Percentiles rank a stretch among this genome's conserved stretches.
Conservation (phyloP, 139 green algal genomes). For the Eudorina sp. region DNA sequence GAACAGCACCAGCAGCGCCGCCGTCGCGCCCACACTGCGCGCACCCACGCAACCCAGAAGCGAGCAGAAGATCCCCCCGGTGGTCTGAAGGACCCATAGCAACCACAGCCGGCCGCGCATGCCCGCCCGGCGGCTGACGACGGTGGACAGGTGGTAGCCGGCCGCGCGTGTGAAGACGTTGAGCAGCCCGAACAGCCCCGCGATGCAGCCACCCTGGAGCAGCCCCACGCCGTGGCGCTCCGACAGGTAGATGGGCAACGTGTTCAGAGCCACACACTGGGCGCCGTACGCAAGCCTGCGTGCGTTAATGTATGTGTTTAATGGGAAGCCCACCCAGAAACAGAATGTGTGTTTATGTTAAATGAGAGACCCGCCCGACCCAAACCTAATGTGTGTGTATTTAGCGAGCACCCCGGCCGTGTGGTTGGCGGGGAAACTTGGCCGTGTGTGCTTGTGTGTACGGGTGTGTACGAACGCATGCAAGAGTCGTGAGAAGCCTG, state of each 20-base stretch:
- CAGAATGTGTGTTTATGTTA: too few species aligned
- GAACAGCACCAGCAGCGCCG: too few species aligned
- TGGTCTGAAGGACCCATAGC: not conserved
- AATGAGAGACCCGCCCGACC: too few species aligned
- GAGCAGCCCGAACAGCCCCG: not conserved
- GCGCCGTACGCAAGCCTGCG: not conserved
- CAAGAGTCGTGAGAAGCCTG: too few species aligned
- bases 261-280: not conserved
- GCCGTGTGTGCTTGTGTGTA: too few species aligned
- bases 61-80: not conserved
- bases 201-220: not conserved
- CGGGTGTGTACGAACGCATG: too few species aligned
- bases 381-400: too few species aligned
- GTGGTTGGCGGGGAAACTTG: too few species aligned
- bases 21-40: too few species aligned
- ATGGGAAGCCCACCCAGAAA: too few species aligned
- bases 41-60: not conserved
- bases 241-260: not conserved
- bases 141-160: not conserved
- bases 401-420: too few species aligned
- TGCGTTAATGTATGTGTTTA: too few species aligned
- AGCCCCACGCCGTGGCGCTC: not conserved
- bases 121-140: not conserved
- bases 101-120: constrained; percentile 10
- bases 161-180: not conserved